These are phyloP conservation scores for Boletus subparvulus DNA, from an alignment of 768 basidiomycete species.

Conservation along the genomic window DNA sequence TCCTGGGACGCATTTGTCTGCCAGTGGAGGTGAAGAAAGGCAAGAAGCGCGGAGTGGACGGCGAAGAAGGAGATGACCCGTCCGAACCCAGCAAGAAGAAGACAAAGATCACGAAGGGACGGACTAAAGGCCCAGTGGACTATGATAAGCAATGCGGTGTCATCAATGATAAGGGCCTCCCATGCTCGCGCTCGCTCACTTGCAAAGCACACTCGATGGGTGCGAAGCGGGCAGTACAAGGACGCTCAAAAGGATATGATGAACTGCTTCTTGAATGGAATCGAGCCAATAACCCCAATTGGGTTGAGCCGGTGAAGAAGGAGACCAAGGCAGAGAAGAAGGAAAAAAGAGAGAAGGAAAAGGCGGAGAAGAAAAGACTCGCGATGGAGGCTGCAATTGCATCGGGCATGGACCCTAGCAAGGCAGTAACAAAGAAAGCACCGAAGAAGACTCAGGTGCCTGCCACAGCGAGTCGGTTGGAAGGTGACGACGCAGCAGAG, in stretches of 20 bases:
- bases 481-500: slow-evolving; percentile 62
- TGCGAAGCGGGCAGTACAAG: slow-evolving; percentile 87
- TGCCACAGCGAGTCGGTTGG: slow-evolving; percentile 49
- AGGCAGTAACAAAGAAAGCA: slow-evolving; percentile 52
- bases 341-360: slow-evolving; percentile 78
- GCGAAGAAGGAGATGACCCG: slow-evolving; percentile 62
- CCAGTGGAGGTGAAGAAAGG: slow-evolving; percentile 47
- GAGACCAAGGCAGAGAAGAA: slow-evolving; percentile 88
- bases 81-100: slow-evolving; percentile 76
- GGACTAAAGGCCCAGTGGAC: slow-evolving; percentile 83
- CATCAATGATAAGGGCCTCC: slow-evolving; percentile 91
- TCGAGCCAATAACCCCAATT: slow-evolving; percentile 82
- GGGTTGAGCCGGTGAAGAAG: slow-evolving; percentile 82
- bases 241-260: slow-evolving; percentile 82
- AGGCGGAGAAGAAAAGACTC: slow-evolving; percentile 76
- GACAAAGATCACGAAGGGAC: slow-evolving; percentile 75
- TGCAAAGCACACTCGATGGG: slow-evolving; percentile 99
- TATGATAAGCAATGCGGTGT: slow-evolving; percentile 94
- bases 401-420: slow-evolving; percentile 50
- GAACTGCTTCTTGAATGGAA: slow-evolving; percentile 91
- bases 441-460: slow-evolving; percentile 62
- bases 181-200: slow-evolving; percentile 92
- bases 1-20: slow-evolving; percentile 4
- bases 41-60: slow-evolving; percentile 84
- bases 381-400: slow-evolving; percentile 70